A percentile compares a stretch with the other conserved stretches of the same genome.
Conservation (phyloP, 108 stramenopile genomes). For the Skeletonema costatum region DNA sequence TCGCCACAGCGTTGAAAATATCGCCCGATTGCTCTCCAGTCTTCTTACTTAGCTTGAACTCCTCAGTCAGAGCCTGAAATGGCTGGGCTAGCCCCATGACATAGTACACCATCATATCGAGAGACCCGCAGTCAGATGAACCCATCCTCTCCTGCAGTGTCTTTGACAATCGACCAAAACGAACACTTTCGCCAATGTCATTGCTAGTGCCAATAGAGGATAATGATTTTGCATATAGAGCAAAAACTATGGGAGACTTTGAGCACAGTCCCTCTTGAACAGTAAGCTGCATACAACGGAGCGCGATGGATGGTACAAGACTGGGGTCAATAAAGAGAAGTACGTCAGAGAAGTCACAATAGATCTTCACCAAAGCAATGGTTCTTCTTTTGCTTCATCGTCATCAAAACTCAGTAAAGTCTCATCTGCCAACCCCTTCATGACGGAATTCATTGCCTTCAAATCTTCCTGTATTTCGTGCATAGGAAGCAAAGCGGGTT, state of each 20-base stretch:
- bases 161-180: slow-evolving; percentile 9
- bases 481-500: slow-evolving; percentile 4
- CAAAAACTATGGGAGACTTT: slow-evolving; percentile 26
- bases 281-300: slow-evolving; percentile 27
- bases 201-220: background rate
- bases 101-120: background rate
- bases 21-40: slow-evolving; percentile 13
- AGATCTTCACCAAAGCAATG: slow-evolving; percentile 10
- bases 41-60: slow-evolving; percentile 2
- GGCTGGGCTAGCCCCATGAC: slow-evolving; percentile 15
- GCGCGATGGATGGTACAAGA: background rate
- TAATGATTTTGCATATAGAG: slow-evolving; percentile 1
- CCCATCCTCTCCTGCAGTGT: background rate
- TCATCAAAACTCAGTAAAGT: slow-evolving; percentile 7
- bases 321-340: background rate
- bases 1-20: background rate
- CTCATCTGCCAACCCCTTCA: slow-evolving; percentile 6
- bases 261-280: slow-evolving; percentile 12
- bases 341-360: background rate
- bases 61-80: slow-evolving; percentile 8
- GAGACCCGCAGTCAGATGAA: background rate
- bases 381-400: slow-evolving; percentile 8
- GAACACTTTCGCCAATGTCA: background rate
- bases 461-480: background rate
- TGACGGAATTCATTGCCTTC: background rate